These are phyloP conservation scores for cucumber (Cucumis sativus) DNA, from an alignment of 306 rosid species.

Conservation along the genomic window DNA sequence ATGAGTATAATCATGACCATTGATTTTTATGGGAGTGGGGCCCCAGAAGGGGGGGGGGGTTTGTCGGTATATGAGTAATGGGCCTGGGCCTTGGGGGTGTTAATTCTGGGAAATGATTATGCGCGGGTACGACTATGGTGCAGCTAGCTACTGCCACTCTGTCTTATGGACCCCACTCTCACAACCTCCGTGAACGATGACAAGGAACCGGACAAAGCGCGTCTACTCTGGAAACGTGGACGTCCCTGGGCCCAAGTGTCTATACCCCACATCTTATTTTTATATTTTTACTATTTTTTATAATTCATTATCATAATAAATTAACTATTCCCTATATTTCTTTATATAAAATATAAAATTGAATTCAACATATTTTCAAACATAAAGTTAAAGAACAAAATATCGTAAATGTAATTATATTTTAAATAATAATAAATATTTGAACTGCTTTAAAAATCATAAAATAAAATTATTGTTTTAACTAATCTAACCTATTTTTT, in stretches of 20 bases:
- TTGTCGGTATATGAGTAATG: constrained; percentile 4
- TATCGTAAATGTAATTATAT: too few species aligned
- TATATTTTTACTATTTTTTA: not conserved
- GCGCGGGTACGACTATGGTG: constrained; percentile 2
- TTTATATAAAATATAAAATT: too few species aligned
- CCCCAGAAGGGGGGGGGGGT: not conserved
- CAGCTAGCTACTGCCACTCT: not conserved
- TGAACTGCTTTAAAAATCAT: too few species aligned
- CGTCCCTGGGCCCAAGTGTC: not conserved
- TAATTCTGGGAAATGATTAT: constrained; percentile 7
- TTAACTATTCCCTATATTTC: too few species aligned
- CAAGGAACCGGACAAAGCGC: not conserved
- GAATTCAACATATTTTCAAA: too few species aligned
- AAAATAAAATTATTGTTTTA: too few species aligned
- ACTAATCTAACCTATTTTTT: too few species aligned
- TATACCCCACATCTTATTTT: not conserved
- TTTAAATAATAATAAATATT: too few species aligned
- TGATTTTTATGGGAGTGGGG: not conserved
- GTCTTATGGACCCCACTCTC: constrained; percentile 1
- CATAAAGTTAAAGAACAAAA: too few species aligned
- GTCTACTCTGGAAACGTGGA: not conserved
- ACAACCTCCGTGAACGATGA: not conserved
- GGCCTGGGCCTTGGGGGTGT: not conserved
- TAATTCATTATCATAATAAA: too few species aligned
- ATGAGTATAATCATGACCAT: not conserved